A percentile compares a stretch with the other conserved stretches of the same genome.
Conservation (phyloP, 2,329 filamentous ascomycete species). For the Blastomyces silverae region DNA sequence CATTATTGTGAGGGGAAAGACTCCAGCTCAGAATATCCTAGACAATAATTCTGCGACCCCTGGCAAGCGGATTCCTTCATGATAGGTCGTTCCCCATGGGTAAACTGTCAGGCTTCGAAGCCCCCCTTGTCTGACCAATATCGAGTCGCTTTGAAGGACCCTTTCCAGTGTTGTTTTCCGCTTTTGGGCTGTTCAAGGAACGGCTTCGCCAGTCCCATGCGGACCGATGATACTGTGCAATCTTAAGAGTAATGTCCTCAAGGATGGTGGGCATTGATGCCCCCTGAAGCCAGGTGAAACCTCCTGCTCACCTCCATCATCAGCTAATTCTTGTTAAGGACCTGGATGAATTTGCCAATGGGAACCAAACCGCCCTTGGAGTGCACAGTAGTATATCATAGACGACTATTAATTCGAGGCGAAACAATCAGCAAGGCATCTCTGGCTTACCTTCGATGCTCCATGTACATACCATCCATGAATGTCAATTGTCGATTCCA, state of each 20-base stretch:
- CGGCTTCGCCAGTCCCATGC: neutral
- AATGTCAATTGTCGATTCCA: no score
- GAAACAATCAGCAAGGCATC: neutral
- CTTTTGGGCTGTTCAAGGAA: neutral
- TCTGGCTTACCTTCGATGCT: neutral
- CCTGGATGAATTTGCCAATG: neutral
- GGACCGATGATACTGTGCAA: constrained; percentile 11
- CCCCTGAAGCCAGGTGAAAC: no score
- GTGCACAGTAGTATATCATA: neutral
- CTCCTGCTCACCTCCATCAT: neutral
- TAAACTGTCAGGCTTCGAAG: neutral
- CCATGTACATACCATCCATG: no score
- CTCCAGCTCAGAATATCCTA: no score
- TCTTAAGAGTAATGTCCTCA: neutral
- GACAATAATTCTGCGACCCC: neutral
- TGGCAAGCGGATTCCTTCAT: neutral
- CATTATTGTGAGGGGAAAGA: neutral
- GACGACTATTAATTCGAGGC: neutral
- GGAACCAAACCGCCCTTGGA: neutral
- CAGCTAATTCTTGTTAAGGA: neutral
- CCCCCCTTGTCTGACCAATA: neutral
- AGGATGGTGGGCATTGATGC: neutral
- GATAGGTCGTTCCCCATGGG: neutral
- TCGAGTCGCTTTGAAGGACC: neutral
- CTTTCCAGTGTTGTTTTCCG: neutral